Evolutionary conservation across 176 grass and related monocot genomes (phyloP), one percentile per base, ranked within the genome.

Genomic region (Thalia dealbata): DNA sequence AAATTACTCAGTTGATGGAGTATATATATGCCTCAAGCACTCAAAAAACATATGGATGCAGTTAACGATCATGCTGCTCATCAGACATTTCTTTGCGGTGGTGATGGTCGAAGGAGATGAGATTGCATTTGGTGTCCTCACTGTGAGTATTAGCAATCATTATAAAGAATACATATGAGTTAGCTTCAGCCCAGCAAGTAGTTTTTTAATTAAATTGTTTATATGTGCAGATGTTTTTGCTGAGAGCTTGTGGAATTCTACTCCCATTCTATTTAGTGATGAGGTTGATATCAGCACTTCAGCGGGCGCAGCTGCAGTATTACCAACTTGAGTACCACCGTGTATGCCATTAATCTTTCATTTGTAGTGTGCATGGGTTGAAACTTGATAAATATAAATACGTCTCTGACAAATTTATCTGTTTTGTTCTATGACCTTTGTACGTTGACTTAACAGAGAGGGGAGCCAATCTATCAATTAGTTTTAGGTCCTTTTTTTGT

Each of bases 181-280:
- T 38, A 38, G 32, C 32, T 38, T 38, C 32, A 38, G 3, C 32
- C 1, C 32, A 2, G 4, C 32, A 38, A 38, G 24, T 25, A 8
- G 66, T 18, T 10, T 52, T 18, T 16, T 52, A 18, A 52, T 67
- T 13, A 72, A 72, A 25, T 41, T 2, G 8, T n/a, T n/a, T 14
- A 50, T 18, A 12, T 56, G 59, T n/a, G 52, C 62, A 90, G 87
- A 54, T 90, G 45, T 84, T 84, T 52, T 25, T 86, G 61, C 70
- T 90, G 27, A 81, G 88, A 54, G 88, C 88, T 8, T 86, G 81
- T 63, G 88, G 88, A 69, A 90, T 90, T 71, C 58, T 90, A 67
- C 62, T 90, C 64, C 88, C 88, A 2, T 90, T 83, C 73, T 91
- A 84, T 74, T 78, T 71, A 0, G 43, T 91, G 14, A 84, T 91